Percentiles rank a stretch among this genome's conserved stretches.
phyloP scores from a whole-genome alignment of 208 protist genomes.

The Wallacemonas collosoma region DNA sequence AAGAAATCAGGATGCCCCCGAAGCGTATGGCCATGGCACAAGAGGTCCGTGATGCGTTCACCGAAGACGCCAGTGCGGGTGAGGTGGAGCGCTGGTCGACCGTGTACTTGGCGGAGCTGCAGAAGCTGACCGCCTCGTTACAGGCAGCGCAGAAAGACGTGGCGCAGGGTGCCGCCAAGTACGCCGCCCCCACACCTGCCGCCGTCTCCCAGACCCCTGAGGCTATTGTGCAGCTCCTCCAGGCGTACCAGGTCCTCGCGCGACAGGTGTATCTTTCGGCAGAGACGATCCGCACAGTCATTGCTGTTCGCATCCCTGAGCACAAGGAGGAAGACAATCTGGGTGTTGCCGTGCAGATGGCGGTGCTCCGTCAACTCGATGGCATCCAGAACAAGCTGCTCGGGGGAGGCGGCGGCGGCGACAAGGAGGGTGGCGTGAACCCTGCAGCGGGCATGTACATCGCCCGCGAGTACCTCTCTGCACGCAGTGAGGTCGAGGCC shows the following conservation, averaged over 20 bases:
- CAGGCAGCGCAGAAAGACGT: slow-evolving; percentile 22
- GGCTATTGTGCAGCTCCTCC: slow-evolving; percentile 34
- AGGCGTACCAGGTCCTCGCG: slow-evolving; percentile 47
- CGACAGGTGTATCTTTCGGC: slow-evolving; percentile 42
- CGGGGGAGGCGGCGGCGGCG: slow-evolving; percentile 26
- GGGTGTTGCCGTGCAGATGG: slow-evolving; percentile 80
- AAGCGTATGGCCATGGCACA: slow-evolving; percentile 64
- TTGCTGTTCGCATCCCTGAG: slow-evolving; percentile 75
- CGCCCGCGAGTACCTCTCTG: slow-evolving; percentile 52
- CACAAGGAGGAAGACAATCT: slow-evolving; percentile 89
- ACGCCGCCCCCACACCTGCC: slow-evolving; percentile 19
- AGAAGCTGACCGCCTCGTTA: slow-evolving; percentile 27
- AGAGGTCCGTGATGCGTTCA: slow-evolving; percentile 61
- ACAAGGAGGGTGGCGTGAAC: slow-evolving; percentile 39
- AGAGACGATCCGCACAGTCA: slow-evolving; percentile 69
- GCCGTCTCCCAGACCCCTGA: slow-evolving; percentile 31
- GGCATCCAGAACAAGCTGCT: slow-evolving; percentile 48
- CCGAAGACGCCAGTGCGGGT: slow-evolving; percentile 45
- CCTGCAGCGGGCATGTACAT: slow-evolving; percentile 40
- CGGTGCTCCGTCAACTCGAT: slow-evolving; percentile 64
- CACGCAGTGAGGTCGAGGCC: slow-evolving; percentile 64
- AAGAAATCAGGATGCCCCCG: slow-evolving; percentile 32
- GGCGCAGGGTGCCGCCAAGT: slow-evolving; percentile 19
- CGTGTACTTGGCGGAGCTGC: slow-evolving; percentile 31
- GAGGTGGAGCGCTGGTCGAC: slow-evolving; percentile 60